Evolutionary conservation across 768 basidiomycete genomes (phyloP), one percentile per base, ranked within the genome.

Genomic region (Sporobolomyces pararoseus): DNA sequence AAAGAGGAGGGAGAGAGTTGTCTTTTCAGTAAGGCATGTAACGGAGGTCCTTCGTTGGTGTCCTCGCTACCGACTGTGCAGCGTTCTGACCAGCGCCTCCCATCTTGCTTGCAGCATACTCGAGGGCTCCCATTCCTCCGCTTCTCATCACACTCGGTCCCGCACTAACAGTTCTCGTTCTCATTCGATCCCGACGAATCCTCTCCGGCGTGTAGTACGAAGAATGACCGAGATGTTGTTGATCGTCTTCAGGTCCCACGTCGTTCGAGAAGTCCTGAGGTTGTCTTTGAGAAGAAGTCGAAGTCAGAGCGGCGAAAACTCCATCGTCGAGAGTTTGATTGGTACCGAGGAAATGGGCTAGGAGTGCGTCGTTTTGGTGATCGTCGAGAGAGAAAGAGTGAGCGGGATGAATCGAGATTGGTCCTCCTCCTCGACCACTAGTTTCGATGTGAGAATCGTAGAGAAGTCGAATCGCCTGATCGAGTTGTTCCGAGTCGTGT

Each of bases 391-490:
- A 16, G 9, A 51, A 35, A 23, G 61, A 9, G 29, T 61, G 59
- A 17, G 46, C 46, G 19, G 55, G n/a, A 32, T 57, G 55, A 13
- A 58, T 46, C 17, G 14, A 32, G 46, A 58, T 23, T 21, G 59
- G 32, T 17, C 31, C 58, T 6, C 58, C 59, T 49, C 37, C 54
- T 55, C 32, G 32, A 7, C 42, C 58, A 3, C 42, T 49, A 34
- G 59, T 61, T 25, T 61, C 35, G 55, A 35, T 65, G 27, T 58
- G 49, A 42, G 65, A 66, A 31, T 66, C 65, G 65, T 59, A 51
- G 14, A 66, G 29, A 21, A 59, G 57, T 10, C 65, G 55, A 39
- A 66, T 66, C 57, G 65, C 57, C 31, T 66, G 55, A 49, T 66
- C 65, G 47, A 66, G 47, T 14, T 59, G 65, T 7, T 49, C 37